Evolutionary conservation across 106 monocot species (phyloP).

Genomic region (Dendrobium officinale): DNA sequence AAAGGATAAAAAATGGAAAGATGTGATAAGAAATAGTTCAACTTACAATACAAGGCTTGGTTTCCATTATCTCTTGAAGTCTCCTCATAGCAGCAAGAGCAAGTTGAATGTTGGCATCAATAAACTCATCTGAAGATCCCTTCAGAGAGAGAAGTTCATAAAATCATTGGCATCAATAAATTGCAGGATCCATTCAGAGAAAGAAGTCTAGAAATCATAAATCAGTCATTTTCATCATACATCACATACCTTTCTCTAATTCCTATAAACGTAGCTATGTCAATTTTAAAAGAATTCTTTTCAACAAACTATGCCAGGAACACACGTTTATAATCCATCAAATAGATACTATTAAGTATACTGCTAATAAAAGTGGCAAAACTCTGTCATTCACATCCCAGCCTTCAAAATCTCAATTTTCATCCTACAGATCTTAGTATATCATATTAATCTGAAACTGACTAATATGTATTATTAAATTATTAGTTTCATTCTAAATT

Average conservation of each 20-base stretch:
- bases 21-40: slow-evolving; percentile 4
- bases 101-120: slow-evolving; percentile 97
- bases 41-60: slow-evolving; percentile 79
- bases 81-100: slow-evolving; percentile 82
- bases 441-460: background rate
- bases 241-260: background rate
- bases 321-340: background rate
- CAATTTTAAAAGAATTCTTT: background rate
- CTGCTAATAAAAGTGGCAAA: background rate
- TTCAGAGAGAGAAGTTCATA: slow-evolving; percentile 15
- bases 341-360: background rate
- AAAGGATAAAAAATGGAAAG: background rate
- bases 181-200: slow-evolving; percentile 83
- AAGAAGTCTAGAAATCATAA: background rate
- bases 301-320: background rate
- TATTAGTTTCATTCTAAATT: too few relatives aligned
- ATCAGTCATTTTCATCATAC: background rate
- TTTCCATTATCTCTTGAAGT: slow-evolving; percentile 66
- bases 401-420: background rate
- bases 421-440: background rate
- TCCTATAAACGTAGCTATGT: background rate
- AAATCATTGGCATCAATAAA: slow-evolving; percentile 75
- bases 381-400: background rate
- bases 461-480: too few relatives aligned
- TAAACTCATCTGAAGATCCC: slow-evolving; percentile 98